Evolutionary conservation across 2,329 filamentous ascomycete species (phyloP).

Genomic region (Alternaria sp.): DNA sequence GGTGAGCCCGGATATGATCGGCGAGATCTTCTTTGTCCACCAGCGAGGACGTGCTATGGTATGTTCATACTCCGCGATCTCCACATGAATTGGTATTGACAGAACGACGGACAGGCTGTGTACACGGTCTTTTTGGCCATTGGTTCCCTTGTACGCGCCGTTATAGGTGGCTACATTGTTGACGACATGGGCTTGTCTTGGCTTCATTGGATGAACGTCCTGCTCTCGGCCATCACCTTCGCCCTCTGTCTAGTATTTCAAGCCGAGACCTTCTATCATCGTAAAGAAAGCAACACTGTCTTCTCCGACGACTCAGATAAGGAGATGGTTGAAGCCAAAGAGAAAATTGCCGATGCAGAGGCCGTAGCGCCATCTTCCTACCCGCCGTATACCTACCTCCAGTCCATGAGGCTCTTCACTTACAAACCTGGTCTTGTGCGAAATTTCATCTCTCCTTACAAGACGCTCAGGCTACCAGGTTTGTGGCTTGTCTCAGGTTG

Average conservation of each 20-base stretch:
- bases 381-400: slow-evolving; percentile 44
- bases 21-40: slow-evolving; percentile 56
- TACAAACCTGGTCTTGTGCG: slow-evolving; percentile 47
- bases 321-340: slow-evolving; percentile 30
- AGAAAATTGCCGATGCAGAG: slow-evolving; percentile 18
- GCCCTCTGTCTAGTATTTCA: slow-evolving; percentile 49
- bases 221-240: slow-evolving; percentile 47
- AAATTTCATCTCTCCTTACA: slow-evolving; percentile 52
- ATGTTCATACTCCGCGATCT: background rate
- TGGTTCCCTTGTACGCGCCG: slow-evolving; percentile 52
- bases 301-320: slow-evolving; percentile 27
- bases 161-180: slow-evolving; percentile 55
- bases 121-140: slow-evolving; percentile 53
- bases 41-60: slow-evolving; percentile 54
- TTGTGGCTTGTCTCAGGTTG: slow-evolving; percentile 55
- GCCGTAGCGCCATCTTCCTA: slow-evolving; percentile 27
- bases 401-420: slow-evolving; percentile 49
- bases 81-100: background rate
- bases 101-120: slow-evolving; percentile 42
- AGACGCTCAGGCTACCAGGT: slow-evolving; percentile 52
- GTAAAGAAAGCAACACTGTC: slow-evolving; percentile 28
- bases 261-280: slow-evolving; percentile 54
- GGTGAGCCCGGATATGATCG: slow-evolving; percentile 53
- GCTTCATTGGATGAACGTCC: slow-evolving; percentile 55
- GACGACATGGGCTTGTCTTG: slow-evolving; percentile 47